phyloP scores from a whole-genome alignment of 768 basidiomycete genomes.

The Lactarius deliciosus region DNA sequence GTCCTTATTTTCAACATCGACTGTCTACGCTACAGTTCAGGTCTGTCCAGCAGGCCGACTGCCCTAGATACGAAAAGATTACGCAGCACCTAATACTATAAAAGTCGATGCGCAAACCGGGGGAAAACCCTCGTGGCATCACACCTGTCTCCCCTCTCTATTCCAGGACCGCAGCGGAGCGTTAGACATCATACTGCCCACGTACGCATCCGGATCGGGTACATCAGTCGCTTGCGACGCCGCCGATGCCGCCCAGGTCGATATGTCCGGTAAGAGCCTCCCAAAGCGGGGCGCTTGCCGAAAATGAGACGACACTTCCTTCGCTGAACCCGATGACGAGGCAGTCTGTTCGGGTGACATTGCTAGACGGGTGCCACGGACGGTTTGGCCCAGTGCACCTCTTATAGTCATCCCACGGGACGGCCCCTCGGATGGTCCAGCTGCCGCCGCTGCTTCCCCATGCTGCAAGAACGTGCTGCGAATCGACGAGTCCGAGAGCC shows the following conservation, averaged over 20 bases:
- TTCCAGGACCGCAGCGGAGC: conserved; percentile 2
- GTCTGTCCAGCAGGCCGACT: conserved; percentile 1
- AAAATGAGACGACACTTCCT: conserved; percentile 28
- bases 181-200: conserved; percentile 21
- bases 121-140: neutral
- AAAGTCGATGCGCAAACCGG: too few relatives aligned
- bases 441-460: conserved; percentile 33
- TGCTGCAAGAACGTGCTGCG: conserved; percentile 77
- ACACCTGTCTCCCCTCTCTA: conserved; percentile 6
- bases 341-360: conserved; percentile 25
- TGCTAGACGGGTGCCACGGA: conserved; percentile 36
- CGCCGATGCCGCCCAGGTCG: conserved; percentile 38
- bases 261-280: conserved; percentile 38
- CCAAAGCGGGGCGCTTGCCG: conserved; percentile 32
- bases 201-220: conserved; percentile 22
- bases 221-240: conserved; percentile 33
- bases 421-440: conserved; percentile 13
- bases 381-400: conserved; percentile 36
- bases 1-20: neutral
- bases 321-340: conserved; percentile 21
- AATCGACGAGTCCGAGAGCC: conserved; percentile 90
- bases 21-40: neutral
- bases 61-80: neutral
- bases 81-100: neutral
- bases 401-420: conserved; percentile 35